A percentile compares a stretch with the other conserved stretches of the same genome.
Evolutionary conservation across 1,139 yeast genomes (phyloP).

Genomic region (Yamadazyma aaseri): DNA sequence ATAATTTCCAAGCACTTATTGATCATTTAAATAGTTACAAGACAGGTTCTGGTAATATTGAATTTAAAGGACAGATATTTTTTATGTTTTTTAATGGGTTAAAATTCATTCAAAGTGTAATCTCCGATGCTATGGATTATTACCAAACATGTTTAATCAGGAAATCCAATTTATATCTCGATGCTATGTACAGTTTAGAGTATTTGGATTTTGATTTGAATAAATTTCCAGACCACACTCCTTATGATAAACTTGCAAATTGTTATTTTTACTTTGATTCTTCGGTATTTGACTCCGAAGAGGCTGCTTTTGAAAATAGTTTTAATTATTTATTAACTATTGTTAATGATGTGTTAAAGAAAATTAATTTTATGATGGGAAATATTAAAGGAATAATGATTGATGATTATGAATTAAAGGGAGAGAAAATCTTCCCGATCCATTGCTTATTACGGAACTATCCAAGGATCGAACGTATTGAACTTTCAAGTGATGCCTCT

Average conservation of each 20-base stretch:
- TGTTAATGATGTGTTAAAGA: conserved; percentile 37
- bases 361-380: conserved; percentile 33
- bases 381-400: conserved; percentile 33
- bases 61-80: conserved; percentile 31
- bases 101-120: conserved; percentile 30
- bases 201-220: conserved; percentile 8
- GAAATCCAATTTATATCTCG: conserved; percentile 8
- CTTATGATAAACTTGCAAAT: conserved; percentile 7
- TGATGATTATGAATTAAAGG: conserved; percentile 32
- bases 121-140: conserved; percentile 33
- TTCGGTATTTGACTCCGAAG: conserved; percentile 19
- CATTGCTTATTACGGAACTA: conserved; percentile 31
- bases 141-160: conserved; percentile 18
- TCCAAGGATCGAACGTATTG: conserved; percentile 34
- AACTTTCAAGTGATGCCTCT: conserved; percentile 22
- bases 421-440: conserved; percentile 34
- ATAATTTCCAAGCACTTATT: conserved; percentile 26
- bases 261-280: conserved; percentile 38
- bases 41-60: conserved; percentile 7
- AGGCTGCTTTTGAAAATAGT: conserved; percentile 13
- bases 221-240: conserved; percentile 1
- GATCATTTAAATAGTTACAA: conserved; percentile 15
- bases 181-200: conserved; percentile 10
- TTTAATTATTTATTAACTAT: conserved; percentile 33
- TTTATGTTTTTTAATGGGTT: conserved; percentile 44